phyloP scores from a whole-genome alignment of 768 basidiomycete species.

The Calocybe cyanea region DNA sequence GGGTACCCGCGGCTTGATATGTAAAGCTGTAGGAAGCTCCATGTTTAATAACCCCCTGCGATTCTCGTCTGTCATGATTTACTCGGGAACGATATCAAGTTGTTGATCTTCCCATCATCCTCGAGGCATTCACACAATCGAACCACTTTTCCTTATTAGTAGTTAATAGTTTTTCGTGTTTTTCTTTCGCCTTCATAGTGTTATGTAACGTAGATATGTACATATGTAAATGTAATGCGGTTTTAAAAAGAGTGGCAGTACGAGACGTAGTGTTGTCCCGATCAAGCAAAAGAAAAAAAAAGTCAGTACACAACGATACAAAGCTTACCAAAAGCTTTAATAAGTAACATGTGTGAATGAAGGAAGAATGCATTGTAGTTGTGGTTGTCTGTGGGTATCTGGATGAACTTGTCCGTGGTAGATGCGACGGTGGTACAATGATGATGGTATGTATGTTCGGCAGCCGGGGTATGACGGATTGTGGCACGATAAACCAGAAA shows the following conservation, averaged over 20 bases:
- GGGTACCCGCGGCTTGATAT: background rate
- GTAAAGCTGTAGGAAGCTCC: background rate
- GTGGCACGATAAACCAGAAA: slow-evolving; percentile 15
- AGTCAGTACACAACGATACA: slow-evolving; percentile 7
- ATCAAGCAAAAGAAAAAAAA: background rate
- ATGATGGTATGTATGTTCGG: slow-evolving; percentile 14
- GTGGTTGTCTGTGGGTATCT: slow-evolving; percentile 5
- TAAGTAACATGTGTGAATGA: slow-evolving; percentile 10
- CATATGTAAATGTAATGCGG: background rate
- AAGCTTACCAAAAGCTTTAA: slow-evolving; percentile 11
- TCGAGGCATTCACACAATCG: background rate
- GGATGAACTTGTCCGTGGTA: slow-evolving; percentile 13
- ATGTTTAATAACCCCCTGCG: slow-evolving; percentile 1
- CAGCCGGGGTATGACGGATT: slow-evolving; percentile 6
- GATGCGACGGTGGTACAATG: slow-evolving; percentile 11
- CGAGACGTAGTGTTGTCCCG: background rate
- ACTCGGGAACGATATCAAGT: slow-evolving; percentile 10
- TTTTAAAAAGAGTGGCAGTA: background rate
- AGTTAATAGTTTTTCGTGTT: background rate
- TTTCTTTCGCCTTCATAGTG: background rate
- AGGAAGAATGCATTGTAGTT: background rate
- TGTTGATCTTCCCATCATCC: background rate
- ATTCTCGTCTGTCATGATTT: slow-evolving; percentile 7
- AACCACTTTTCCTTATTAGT: background rate
- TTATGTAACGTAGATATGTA: slow-evolving; percentile 5